A percentile compares a stretch with the other conserved stretches of the same genome.
Conservation (phyloP, 306 rosid species). For the Dalbergia cultrata region DNA sequence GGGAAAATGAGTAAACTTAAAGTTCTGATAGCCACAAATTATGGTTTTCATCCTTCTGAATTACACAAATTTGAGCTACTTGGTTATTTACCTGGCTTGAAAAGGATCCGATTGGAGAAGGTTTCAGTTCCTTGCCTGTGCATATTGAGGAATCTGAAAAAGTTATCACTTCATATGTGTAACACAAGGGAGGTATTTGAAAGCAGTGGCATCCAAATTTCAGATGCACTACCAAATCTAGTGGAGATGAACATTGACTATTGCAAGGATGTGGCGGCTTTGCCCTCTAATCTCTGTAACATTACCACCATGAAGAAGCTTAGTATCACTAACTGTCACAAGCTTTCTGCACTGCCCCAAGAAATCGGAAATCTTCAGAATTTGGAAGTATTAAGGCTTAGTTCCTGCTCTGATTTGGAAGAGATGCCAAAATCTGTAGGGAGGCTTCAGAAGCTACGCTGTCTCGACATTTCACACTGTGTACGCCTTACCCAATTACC, state of each 20-base stretch:
- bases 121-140: conserved; percentile 47
- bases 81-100: conserved; percentile 43
- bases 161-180: conserved; percentile 52
- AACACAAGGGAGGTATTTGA: conserved; percentile 30
- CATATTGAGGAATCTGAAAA: conserved; percentile 35
- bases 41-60: conserved; percentile 47
- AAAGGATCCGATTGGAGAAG: conserved; percentile 60
- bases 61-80: conserved; percentile 55
- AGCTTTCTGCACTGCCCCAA: conserved; percentile 42
- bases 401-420: conserved; percentile 46
- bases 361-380: conserved; percentile 45
- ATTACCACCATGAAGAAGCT: conserved; percentile 44
- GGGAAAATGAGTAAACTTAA: conserved; percentile 56
- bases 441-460: conserved; percentile 31
- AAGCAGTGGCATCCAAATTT: conserved; percentile 23
- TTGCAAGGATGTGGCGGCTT: conserved; percentile 47
- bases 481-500: conserved; percentile 45
- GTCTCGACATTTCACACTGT: conserved; percentile 50
- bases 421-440: conserved; percentile 48
- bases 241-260: conserved; percentile 54
- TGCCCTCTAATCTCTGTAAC: conserved; percentile 47
- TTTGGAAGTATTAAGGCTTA: conserved; percentile 50
- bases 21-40: conserved; percentile 60
- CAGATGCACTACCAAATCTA: conserved; percentile 47
- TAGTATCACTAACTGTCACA: conserved; percentile 54